Evolutionary conservation across 345 rosid genomes (phyloP), one percentile per base, ranked within the genome.

Genomic region (Eucalyptus cloeziana): DNA sequence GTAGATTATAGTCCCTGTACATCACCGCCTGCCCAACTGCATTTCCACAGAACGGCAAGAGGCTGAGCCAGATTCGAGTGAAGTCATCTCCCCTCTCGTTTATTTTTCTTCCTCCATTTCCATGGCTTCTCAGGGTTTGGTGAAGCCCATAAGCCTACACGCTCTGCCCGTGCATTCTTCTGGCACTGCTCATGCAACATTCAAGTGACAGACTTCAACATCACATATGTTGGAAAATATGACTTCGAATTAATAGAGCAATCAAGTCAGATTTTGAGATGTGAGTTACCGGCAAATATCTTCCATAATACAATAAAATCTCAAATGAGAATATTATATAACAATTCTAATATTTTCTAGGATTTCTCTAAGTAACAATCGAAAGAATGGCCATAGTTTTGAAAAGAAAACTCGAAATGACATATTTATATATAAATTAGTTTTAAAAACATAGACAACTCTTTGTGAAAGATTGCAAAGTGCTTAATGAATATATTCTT

Each of bases 71-170:
- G 22, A 33, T 33, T 33, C 44, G 1, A 37, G 81, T 19, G 24
- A 33, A 71, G 13, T 52, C 64, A 87, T 86, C 85, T 71, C 14
- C 54, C 86, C 52, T 87, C 52, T 12, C 96, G 96, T 89, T 91
- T 96, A 85, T 94, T 89, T 89, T 92, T 95, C 86, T 92, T 95
- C 85, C 99, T 94, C 95, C 98, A 96, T 19, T 95, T 95, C 98
- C 99, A 97, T 86, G 99, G 99, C 90, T 94, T 90, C 88, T 95
- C 94, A 5, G 97, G 99, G 88, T 96, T 95, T 10, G 96, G 51
- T 51, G 94, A 91, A 81, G 96, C 98, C 99, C 99, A 97, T 88
- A 96, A 89, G 5, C 97, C 99, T 4, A 94, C 86, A 33, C 96
- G 92, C 81, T 94, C 94, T 24, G 92, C 94, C 40, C 95, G 89